Evolutionary conservation across 23 red algal genomes (phyloP), one percentile per base, ranked within the genome.

Genomic region (Gracilaria gracilis): DNA sequence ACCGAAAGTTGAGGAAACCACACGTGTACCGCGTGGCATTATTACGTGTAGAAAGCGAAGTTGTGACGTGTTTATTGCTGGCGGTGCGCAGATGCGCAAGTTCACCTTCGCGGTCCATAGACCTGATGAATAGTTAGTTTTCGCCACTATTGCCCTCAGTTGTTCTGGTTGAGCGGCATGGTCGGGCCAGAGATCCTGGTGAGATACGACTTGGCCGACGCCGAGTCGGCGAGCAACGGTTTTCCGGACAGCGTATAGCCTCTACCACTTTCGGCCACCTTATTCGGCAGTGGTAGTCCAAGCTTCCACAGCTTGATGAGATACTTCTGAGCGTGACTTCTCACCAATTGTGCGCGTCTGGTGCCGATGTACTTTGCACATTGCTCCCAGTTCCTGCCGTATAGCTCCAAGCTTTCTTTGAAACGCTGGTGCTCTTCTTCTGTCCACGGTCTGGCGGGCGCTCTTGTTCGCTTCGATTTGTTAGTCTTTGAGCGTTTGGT

Each of bases 181-280:
- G 67, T 2, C 33, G 85, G 85, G 51, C 71, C 67, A 37, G 85
- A 51, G 39, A 89, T 89, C 57, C 53, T 89, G 9, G 79, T 91
- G 20, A 97, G 64, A 59, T 97, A 97, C 35, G 84, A 86, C 54
- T 84, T 76, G 11, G 95, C 95, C 17, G 89, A 88, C n/a, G 95
- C 89, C 24, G 85, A 91, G 9, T 97, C 91, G 2, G 88, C 67
- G 27, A 78, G 79, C 55, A 98, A 62, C 2, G 96, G 96, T 71
- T 98, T 98, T 20, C 96, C 96, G 32, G 83, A 90, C n/a, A 98
- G 75, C 19, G 96, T 98, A 82, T 98, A 94, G 32, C 96, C 96
- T 29, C 67, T 77, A 44, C 96, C 96, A 36, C 73, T 95, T 81
- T 98, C 96, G 19, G 93, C 93, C 42, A 98, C 93, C 54, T 95